Conservation (phyloP, 352 stramenopile species). For the Pythium apleroticum region DNA sequence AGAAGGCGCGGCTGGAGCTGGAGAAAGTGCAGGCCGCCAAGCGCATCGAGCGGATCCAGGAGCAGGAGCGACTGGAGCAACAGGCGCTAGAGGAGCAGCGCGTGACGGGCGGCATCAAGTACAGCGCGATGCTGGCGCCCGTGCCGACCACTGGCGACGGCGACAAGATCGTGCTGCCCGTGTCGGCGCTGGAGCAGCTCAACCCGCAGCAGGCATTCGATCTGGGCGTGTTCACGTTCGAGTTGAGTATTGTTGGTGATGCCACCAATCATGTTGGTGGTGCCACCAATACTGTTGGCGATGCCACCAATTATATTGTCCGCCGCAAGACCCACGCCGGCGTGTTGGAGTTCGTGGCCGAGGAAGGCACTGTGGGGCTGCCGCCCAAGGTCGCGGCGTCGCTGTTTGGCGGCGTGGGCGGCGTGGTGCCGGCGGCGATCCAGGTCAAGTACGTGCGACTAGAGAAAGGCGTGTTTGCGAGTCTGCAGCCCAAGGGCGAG, state of each 20-base stretch:
- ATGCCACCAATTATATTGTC: slow-evolving; percentile 5
- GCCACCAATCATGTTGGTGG: not conserved
- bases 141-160: slow-evolving; percentile 52
- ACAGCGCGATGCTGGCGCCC: slow-evolving; percentile 44
- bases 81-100: slow-evolving; percentile 66
- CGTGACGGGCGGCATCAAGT: slow-evolving; percentile 70
- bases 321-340: slow-evolving; percentile 67
- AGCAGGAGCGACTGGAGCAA: slow-evolving; percentile 44
- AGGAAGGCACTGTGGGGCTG: slow-evolving; percentile 72
- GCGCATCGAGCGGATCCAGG: slow-evolving; percentile 40
- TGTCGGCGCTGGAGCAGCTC: slow-evolving; percentile 72
- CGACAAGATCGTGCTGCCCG: slow-evolving; percentile 77
- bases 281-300: no score
- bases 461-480: slow-evolving; percentile 65
- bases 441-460: slow-evolving; percentile 74
- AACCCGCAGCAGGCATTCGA: slow-evolving; percentile 79
- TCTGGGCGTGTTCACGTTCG: slow-evolving; percentile 79
- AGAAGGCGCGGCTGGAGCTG: slow-evolving; percentile 42
- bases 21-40: slow-evolving; percentile 47
- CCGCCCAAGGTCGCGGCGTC: slow-evolving; percentile 77
- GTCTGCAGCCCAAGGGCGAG: slow-evolving; percentile 59
- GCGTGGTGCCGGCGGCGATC: slow-evolving; percentile 34
- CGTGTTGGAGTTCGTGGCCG: slow-evolving; percentile 79
- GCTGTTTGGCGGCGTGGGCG: slow-evolving; percentile 37
- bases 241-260: slow-evolving; percentile 42